Base-by-base conservation (phyloP, 108 stramenopile species). In the Chaetoceros tenuissimus region DNA sequence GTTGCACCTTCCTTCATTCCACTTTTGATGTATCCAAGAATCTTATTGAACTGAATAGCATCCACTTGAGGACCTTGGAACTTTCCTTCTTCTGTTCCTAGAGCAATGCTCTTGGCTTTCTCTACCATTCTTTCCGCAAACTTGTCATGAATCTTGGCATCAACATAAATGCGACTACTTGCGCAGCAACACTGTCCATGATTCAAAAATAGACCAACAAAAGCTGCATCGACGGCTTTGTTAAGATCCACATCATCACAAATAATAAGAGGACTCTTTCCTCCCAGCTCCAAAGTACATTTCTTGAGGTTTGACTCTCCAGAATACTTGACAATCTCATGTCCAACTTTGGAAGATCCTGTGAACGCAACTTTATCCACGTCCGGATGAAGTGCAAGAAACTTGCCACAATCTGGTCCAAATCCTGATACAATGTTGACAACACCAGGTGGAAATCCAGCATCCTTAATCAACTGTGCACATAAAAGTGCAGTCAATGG, bases 401-500 rank as follows among this genome's bases (percentile, higher is more conserved):
- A 31, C 51, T 62, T 49, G 52, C 79, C 82, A 18, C 66, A 69
- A 13, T 60, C 64, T 2, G 66, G 13, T 40, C 92, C 87, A 21
- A 61, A 60, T 8, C 96, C 96, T 24, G 73, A 45, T 2, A 95
- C 64, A 19, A 97, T 60, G 53, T 92, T 84, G 59, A 97, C 69
- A 26, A 87, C 91, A 10, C 94, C 96, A 19, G 66, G 65, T 13
- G 96, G 96, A 18, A 97, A 53, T 13, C 96, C 96, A 19, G 89
- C 87, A 48, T 92, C 80, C 1, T 71, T 50, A 27, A 67, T 70
- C 28, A 94, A 69, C 48, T 89, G 74, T 2, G 68, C 81, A 51
- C 66, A 55, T 53, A 40, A 13, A 40, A 40, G 70, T 16, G 85
- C 92, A 13, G 81, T 85, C 31, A 90, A 76, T 3, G 96, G 95